Evolutionary conservation across 306 rosid genomes (phyloP), one percentile per base, ranked within the genome.

Genomic region (Purshia tridentata): DNA sequence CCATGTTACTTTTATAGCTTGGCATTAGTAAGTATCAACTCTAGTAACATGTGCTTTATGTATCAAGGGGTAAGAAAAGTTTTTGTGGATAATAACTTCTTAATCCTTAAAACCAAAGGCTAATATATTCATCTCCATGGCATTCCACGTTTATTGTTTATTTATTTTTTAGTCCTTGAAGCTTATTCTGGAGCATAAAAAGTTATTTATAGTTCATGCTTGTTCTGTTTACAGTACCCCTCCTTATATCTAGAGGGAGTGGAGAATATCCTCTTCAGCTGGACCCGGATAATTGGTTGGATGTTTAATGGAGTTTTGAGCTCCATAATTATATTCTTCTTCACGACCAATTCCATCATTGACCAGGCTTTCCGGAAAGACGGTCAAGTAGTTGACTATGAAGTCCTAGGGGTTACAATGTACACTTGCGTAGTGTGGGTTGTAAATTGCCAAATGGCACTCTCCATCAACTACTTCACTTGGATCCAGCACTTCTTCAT

Each of bases 401-500:
- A 87, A 63, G 73, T 90, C 67, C 84, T 90, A 2, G 98, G 95
- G 2, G 97, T 86, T 53, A 83, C 88, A 22, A 84, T 92, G 95
- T 90, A 90, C 29, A 85, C 97, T 12, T 79, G 89, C 20, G 92
- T 86, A 6, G 91, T 90, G 56, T 92, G 98, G 98, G 83, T 87
- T 5, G 98, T 90, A 65, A 92, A 92, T 76, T 87, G 92, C 82
- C 98, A 92, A 81, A 88, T 92, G 89, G 98, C 97, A 35, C 84
- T 92, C 52, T 86, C 95, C 58, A 78, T 92, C 19, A 92, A 90
- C 86, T 92, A 88, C 90, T 92, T 92, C 89, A 90, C 97, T 50
- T 90, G 96, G 98, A 90, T 92, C 70, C 98, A 92, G 13, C 98
- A 92, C 81, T 79, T 88, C 53, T 87, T 92, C 80, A 84, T 92